Evolutionary conservation across 257 asterid species (phyloP).

Genomic region (Paraleonurus japonicus): DNA sequence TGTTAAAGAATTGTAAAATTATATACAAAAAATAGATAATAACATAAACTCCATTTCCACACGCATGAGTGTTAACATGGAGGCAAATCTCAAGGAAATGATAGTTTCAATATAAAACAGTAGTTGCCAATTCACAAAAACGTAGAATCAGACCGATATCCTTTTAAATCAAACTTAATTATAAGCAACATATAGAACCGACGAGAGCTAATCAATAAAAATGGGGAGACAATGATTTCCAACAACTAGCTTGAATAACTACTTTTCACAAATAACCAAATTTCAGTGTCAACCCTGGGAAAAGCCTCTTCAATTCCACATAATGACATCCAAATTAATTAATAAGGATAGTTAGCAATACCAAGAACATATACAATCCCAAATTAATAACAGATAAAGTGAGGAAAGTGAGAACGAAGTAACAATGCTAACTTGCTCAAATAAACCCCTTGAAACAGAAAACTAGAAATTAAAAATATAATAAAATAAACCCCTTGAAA

Average conservation of each 20-base stretch:
- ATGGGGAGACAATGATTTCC: neutral
- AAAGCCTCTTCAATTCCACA: neutral
- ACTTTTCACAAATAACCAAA: neutral
- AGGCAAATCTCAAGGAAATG: neutral
- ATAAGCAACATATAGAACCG: neutral
- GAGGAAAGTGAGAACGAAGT: neutral
- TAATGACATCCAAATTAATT: neutral
- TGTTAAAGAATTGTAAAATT: neutral
- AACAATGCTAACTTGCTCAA: neutral
- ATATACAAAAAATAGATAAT: neutral
- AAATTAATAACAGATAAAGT: neutral
- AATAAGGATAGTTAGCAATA: neutral
- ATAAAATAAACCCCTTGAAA: neutral
- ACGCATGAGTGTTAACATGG: neutral
- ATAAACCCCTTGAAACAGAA: neutral
- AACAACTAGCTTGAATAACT: neutral
- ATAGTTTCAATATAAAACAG: neutral
- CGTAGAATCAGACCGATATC: neutral
- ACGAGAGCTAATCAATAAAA: neutral
- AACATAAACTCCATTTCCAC: slow-evolving; percentile 2
- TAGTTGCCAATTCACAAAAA: neutral
- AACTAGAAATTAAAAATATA: neutral
- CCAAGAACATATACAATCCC: neutral
- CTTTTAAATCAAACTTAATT: neutral
- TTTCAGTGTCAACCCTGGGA: neutral